Conservation (phyloP, 2,329 filamentous ascomycete species). For the Fusarium sp. region DNA sequence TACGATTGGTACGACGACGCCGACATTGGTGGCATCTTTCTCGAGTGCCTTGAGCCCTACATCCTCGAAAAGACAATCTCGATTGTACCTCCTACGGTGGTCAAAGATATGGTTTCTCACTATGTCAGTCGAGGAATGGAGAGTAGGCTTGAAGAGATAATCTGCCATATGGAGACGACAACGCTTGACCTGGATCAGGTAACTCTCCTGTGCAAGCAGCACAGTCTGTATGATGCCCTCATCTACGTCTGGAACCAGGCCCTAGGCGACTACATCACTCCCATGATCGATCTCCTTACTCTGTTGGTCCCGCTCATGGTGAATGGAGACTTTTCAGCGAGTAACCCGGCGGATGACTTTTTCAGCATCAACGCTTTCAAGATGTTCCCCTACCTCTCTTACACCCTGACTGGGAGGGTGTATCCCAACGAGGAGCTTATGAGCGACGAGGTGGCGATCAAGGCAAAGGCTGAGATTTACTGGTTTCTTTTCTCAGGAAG, state of each 20-base stretch:
- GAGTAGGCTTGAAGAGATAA: conserved; percentile 87
- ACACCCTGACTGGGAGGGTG: conserved; percentile 87
- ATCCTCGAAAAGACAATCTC: conserved; percentile 83
- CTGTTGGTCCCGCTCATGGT: conserved; percentile 73
- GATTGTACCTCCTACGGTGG: conserved; percentile 81
- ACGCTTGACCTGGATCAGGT: conserved; percentile 96
- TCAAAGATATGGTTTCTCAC: conserved; percentile 87
- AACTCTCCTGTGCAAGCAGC: conserved; percentile 88
- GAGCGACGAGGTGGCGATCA: conserved; percentile 76
- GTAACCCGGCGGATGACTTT: conserved; percentile 70
- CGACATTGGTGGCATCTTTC: conserved; percentile 78
- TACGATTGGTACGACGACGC: conserved; percentile 91
- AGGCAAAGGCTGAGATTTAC: conserved; percentile 90
- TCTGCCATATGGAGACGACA: conserved; percentile 90
- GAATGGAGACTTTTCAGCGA: conserved; percentile 64
- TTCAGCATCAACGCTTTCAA: conserved; percentile 83
- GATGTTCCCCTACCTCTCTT: conserved; percentile 94
- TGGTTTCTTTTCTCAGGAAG: conserved; percentile 93
- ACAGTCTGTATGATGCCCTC: conserved; percentile 92
- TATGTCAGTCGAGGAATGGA: conserved; percentile 83
- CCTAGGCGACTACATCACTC: conserved; percentile 88
- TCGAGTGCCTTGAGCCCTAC: conserved; percentile 89
- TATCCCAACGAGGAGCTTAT: conserved; percentile 88
- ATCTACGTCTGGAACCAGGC: conserved; percentile 98
- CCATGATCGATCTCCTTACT: conserved; percentile 83